Base-by-base conservation (phyloP, 768 basidiomycete genomes). In the Pleurotus tuoliensis region DNA sequence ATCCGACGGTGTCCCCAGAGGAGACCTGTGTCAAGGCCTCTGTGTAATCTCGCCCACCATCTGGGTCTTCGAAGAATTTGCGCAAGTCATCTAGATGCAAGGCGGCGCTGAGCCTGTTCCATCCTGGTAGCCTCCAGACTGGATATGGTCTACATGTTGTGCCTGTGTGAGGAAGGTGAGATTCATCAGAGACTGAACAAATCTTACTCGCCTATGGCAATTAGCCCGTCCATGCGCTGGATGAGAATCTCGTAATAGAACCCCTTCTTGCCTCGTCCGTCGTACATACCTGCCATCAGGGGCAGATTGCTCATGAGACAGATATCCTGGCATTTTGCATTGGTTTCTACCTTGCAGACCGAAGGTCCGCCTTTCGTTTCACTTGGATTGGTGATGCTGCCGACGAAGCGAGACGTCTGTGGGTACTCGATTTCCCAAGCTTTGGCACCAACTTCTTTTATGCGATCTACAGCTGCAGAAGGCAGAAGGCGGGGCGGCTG, bases 61-160 rank as follows among this genome's bases (percentile, higher is more conserved):
- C 73, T 1, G 83, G 70, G 62, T 86, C 84, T 62, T 87, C 86
- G 57, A 83, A 88, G 74, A 88, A 88, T 67, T 87, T 88, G 64
- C 83, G 78, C 64, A 85, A 71, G 68, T 88, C 87, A 64, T 88
- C 87, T 34, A 88, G 76, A 61, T 88, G 87, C 24, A 87, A 71
- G 1, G 78, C 86, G 1, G 82, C 81, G 54, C 86, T 86, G 41
- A 80, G 71, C 47, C 86, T 71, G 63, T 89, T 84, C 87, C 87
- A 88, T 3, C 87, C 87, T 40, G 87, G 87, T 43, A 87, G 73
- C 16, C 86, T 78, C 75, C 81, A 87, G 1, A 69, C 67, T 0
- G 86, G 87, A 61, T 87, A 87, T 3, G 87, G 86, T 15, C 73
- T 73, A 62, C 85, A 87, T 9, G 83, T 73, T 1, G 82, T 86